Percentiles rank a stretch among this genome's conserved stretches.
Conservation (phyloP, 441 rosid genomes). For the Monsonia emarginata region DNA sequence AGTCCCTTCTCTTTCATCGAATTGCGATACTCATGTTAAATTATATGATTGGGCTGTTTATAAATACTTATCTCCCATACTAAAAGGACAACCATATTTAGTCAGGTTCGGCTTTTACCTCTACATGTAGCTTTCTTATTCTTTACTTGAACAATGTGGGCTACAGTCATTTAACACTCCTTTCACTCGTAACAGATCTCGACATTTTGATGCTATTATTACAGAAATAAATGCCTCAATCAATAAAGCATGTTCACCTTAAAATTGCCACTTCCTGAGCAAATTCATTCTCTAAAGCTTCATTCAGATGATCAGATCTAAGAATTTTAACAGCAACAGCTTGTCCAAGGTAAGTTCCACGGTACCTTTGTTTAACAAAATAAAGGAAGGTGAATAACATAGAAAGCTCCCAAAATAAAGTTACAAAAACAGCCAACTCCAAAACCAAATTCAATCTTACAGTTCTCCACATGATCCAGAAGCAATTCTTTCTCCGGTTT, state of each 20-base stretch:
- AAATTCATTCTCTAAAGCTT: constrained; percentile 46
- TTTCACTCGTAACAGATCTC: too few species aligned
- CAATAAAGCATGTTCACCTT: constrained; percentile 29
- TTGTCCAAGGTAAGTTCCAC: constrained; percentile 53
- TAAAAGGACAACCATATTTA: neutral
- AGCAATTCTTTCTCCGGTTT: constrained; percentile 54
- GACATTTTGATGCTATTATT: too few species aligned
- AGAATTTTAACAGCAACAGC: constrained; percentile 68
- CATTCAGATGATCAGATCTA: constrained; percentile 50
- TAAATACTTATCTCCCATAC: too few species aligned
- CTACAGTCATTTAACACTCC: too few species aligned
- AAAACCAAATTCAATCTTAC: constrained; percentile 31
- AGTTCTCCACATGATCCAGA: constrained; percentile 70
- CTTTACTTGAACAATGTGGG: too few species aligned
- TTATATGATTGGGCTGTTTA: too few species aligned
- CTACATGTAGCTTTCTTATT: too few species aligned
- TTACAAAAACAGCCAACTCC: constrained; percentile 13
- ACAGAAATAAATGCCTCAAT: neutral
- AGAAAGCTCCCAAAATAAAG: constrained; percentile 1
- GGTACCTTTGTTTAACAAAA: constrained; percentile 35
- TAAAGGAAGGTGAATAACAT: constrained; percentile 11
- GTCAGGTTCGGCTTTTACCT: too few species aligned
- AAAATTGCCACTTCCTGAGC: constrained; percentile 63
- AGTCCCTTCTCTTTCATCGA: too few species aligned
- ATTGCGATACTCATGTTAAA: too few species aligned